Evolutionary conservation across 208 protist species (phyloP).

Genomic region (Trypanosomatidae sp.): DNA sequence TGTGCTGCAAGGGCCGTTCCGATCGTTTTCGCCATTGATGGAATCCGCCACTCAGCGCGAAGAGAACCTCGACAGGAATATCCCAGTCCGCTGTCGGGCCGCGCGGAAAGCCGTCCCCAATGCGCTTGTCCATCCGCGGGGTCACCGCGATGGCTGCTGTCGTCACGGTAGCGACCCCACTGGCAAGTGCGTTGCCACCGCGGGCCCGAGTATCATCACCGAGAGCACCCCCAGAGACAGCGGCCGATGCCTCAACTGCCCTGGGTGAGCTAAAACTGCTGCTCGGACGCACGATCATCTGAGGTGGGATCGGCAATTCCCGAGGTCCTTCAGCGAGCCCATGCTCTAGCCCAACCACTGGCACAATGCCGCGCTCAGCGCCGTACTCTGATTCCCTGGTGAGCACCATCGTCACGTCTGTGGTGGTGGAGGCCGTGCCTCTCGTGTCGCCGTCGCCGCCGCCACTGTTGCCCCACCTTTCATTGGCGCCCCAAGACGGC

Average conservation of each 20-base stretch:
- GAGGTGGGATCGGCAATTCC: conserved; percentile 4
- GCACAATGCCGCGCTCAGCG: background rate
- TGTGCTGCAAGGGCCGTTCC: background rate
- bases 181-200: background rate
- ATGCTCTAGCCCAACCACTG: background rate
- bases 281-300: background rate
- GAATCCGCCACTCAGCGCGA: conserved; percentile 19
- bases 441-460: background rate
- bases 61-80: conserved; percentile 53
- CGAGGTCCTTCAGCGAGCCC: background rate
- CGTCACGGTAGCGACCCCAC: background rate
- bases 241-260: background rate
- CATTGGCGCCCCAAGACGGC: background rate
- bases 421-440: background rate
- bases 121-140: conserved; percentile 13
- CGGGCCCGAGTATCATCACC: background rate
- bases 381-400: conserved; percentile 4
- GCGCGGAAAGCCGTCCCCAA: conserved; percentile 47
- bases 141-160: conserved; percentile 3
- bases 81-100: conserved; percentile 63
- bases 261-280: background rate
- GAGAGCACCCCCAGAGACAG: background rate
- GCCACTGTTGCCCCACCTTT: background rate
- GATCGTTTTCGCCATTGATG: background rate
- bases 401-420: conserved; percentile 6